phyloP scores from a whole-genome alignment of 352 stramenopile genomes.

The Globisporangium recalcitrans region DNA sequence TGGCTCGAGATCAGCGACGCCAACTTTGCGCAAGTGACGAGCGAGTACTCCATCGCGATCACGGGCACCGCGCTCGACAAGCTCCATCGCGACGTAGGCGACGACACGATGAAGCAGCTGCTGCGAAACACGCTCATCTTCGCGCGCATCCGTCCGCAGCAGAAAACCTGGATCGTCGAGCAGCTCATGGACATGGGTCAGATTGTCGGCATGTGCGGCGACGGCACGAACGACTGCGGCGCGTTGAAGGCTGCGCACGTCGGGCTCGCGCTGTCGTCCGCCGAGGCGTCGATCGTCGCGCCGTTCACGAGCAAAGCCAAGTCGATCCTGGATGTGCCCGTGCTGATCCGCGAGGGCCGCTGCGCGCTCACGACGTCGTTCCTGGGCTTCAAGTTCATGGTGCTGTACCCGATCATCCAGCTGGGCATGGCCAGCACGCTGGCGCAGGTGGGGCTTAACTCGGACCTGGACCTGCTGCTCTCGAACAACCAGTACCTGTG shows the following conservation, averaged over 20 bases:
- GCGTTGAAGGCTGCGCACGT: constrained; percentile 85
- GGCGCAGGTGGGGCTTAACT: constrained; percentile 22
- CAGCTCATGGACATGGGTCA: constrained; percentile 37
- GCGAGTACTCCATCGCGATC: constrained; percentile 37
- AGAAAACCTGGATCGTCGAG: constrained; percentile 58
- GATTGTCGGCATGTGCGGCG: constrained; percentile 88
- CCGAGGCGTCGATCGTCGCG: constrained; percentile 81
- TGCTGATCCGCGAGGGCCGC: constrained; percentile 78
- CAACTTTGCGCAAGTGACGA: constrained; percentile 23
- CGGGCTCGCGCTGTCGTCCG: constrained; percentile 75
- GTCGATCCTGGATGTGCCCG: constrained; percentile 58
- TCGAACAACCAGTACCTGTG: constrained; percentile 61
- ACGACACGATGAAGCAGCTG: constrained; percentile 34
- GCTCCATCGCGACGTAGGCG: constrained; percentile 21
- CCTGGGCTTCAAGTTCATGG: constrained; percentile 52
- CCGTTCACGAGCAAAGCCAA: constrained; percentile 88
- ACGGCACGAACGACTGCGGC: constrained; percentile 94
- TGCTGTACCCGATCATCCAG: constrained; percentile 60
- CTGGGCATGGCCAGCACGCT: constrained; percentile 38
- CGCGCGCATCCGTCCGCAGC: constrained; percentile 44
- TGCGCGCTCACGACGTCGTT: constrained; percentile 68
- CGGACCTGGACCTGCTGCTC: constrained; percentile 30
- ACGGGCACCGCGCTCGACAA: constrained; percentile 45
- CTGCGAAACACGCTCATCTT: constrained; percentile 47
- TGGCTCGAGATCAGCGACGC: constrained; percentile 29